A percentile compares a stretch with the other conserved stretches of the same genome.
These are phyloP conservation scores for Oidiodendron maius DNA, from an alignment of 495 filamentous ascomycete species.

Conservation along the genomic window DNA sequence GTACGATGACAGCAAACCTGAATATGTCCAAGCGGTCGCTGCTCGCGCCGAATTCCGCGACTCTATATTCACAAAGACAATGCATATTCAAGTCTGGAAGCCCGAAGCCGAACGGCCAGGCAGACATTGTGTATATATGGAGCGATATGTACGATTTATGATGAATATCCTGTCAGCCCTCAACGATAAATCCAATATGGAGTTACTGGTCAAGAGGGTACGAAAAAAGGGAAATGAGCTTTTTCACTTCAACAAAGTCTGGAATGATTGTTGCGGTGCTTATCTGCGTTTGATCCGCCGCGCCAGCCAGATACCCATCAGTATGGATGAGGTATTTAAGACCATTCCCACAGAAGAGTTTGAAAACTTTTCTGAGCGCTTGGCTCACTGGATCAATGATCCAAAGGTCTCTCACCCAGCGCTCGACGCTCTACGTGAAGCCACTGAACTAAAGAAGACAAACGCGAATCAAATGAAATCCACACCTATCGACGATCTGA, in stretches of 20 bases:
- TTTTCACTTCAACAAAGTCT: constrained; percentile 76
- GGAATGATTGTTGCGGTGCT: constrained; percentile 69
- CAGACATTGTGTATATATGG: constrained; percentile 89
- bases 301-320: constrained; percentile 55
- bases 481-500: constrained; percentile 79
- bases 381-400: constrained; percentile 41
- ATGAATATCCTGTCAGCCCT: constrained; percentile 65
- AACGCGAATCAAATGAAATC: constrained; percentile 83
- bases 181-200: constrained; percentile 72
- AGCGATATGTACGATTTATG: constrained; percentile 81
- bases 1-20: constrained; percentile 43
- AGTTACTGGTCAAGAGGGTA: constrained; percentile 73
- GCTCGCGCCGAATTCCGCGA: constrained; percentile 76
- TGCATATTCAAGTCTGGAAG: constrained; percentile 92
- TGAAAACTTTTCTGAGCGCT: constrained; percentile 43
- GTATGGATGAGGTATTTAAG: constrained; percentile 75
- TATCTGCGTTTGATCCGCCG: constrained; percentile 75
- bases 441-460: constrained; percentile 82
- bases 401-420: constrained; percentile 32
- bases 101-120: constrained; percentile 89
- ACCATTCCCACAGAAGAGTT: constrained; percentile 77
- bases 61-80: constrained; percentile 90
- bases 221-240: constrained; percentile 80
- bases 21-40: constrained; percentile 36
- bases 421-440: constrained; percentile 75